Conservation (phyloP, 1,284 basidiomycete species). For the Sporisorium exsertum region DNA sequence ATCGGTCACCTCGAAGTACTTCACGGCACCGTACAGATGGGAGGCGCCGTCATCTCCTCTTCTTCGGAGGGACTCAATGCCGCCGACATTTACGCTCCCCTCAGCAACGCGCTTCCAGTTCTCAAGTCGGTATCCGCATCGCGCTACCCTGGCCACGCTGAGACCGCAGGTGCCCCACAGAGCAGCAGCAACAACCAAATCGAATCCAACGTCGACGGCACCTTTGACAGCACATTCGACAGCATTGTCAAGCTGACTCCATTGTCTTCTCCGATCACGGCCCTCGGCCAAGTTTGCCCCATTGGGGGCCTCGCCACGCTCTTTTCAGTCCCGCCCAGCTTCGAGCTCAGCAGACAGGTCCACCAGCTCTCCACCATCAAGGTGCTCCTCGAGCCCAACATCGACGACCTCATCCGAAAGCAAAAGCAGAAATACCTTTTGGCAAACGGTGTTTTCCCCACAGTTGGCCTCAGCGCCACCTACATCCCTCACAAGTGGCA, state of each 20-base stretch:
- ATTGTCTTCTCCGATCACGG: constrained; percentile 26
- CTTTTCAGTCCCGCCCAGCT: constrained; percentile 28
- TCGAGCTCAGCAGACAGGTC: constrained; percentile 20
- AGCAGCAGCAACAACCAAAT: not conserved
- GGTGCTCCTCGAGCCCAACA: constrained; percentile 27
- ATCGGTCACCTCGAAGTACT: constrained; percentile 32
- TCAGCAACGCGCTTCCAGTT: constrained; percentile 35
- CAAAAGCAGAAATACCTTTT: constrained; percentile 16
- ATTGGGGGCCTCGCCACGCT: constrained; percentile 35
- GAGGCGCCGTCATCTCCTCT: constrained; percentile 33
- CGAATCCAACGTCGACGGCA: not conserved
- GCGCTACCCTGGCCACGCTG: constrained; percentile 5
- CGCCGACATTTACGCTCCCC: constrained; percentile 34
- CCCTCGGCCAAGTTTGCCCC: constrained; percentile 36
- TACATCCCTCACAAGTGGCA: constrained; percentile 48
- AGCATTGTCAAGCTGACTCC: constrained; percentile 36
- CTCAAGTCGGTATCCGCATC: constrained; percentile 25
- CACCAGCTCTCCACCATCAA: constrained; percentile 35
- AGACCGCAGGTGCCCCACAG: not conserved
- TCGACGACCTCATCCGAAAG: constrained; percentile 10
- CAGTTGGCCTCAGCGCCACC: constrained; percentile 36
- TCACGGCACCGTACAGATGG: constrained; percentile 33
- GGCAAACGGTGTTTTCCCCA: constrained; percentile 11
- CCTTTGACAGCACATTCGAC: constrained; percentile 17
- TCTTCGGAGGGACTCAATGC: constrained; percentile 12